Evolutionary conservation across 139 green algal genomes (phyloP).

Genomic region (Chlorella sp.): DNA sequence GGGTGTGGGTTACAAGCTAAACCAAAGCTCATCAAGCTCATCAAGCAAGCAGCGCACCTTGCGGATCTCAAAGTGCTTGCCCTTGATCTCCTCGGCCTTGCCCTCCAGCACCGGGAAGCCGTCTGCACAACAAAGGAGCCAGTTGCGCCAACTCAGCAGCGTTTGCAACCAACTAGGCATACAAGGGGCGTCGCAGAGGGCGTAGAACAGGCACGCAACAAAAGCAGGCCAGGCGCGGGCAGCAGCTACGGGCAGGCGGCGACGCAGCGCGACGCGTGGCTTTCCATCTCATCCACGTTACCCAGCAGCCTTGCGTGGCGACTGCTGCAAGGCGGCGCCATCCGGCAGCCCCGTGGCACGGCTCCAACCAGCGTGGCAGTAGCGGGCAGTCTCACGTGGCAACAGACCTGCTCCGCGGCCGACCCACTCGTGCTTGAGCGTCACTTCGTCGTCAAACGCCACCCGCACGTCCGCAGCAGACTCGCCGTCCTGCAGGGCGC

Average conservation of each 20-base stretch:
- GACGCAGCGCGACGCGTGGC: no score
- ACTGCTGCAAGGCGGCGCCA: neutral
- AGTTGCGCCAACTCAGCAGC: no score
- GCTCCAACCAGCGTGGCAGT: neutral
- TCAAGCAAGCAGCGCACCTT: no score
- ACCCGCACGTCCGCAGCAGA: constrained; percentile 66
- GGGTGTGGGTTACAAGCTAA: no score
- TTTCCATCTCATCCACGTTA: no score
- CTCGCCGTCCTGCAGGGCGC: constrained; percentile 64
- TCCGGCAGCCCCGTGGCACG: neutral
- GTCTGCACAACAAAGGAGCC: constrained; percentile 27
- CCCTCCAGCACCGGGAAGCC: constrained; percentile 82
- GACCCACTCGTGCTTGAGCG: constrained; percentile 78
- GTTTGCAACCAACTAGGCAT: no score
- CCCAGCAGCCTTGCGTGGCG: neutral
- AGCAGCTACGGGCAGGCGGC: no score
- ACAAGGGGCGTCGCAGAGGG: no score
- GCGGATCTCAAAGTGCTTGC: constrained; percentile 82
- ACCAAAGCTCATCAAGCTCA: no score
- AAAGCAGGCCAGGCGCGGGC: no score
- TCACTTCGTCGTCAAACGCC: constrained; percentile 71
- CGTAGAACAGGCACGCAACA: no score
- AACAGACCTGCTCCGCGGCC: constrained; percentile 63
- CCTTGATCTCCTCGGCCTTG: constrained; percentile 63
- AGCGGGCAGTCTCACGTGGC: constrained; percentile 11